Conservation (phyloP, 2,329 filamentous ascomycete species). For the Fusarium liriodendri region DNA sequence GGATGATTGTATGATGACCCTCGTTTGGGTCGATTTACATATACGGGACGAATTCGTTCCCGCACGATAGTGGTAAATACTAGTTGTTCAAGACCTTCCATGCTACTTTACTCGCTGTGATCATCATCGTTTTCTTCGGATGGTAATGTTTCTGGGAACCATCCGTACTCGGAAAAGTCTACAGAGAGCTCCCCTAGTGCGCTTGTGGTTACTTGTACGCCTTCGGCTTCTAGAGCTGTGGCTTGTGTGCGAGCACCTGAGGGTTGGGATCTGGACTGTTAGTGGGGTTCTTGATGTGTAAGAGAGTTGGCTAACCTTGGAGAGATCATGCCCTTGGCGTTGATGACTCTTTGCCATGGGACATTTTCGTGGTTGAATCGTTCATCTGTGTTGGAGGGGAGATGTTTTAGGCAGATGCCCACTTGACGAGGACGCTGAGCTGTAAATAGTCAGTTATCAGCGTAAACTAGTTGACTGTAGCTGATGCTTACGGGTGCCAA, state of each 20-base stretch:
- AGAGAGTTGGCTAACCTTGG: constrained; percentile 67
- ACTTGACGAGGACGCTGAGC: constrained; percentile 85
- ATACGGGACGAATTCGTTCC: constrained; percentile 29
- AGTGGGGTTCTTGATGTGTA: not conserved
- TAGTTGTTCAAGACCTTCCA: constrained; percentile 40
- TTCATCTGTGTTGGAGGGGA: constrained; percentile 66
- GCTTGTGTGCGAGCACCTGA: constrained; percentile 63
- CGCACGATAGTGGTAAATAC: constrained; percentile 45
- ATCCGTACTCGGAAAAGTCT: constrained; percentile 63
- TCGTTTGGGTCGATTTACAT: constrained; percentile 39
- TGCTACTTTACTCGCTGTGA: constrained; percentile 2
- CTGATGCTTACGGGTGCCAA: constrained; percentile 72
- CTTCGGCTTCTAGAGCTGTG: constrained; percentile 61
- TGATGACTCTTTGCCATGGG: constrained; percentile 95
- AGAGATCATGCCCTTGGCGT: constrained; percentile 86
- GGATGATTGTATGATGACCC: constrained; percentile 43
- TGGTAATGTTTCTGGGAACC: constrained; percentile 63
- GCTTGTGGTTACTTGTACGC: constrained; percentile 60
- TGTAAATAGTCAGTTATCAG: constrained; percentile 44
- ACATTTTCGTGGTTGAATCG: constrained; percentile 82
- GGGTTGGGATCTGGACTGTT: constrained; percentile 57
- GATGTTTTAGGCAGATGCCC: constrained; percentile 88
- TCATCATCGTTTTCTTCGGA: constrained; percentile 51
- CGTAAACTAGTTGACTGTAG: no score
- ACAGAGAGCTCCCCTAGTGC: constrained; percentile 65